Evolutionary conservation across 495 filamentous ascomycete species (phyloP).

Genomic region (Parathielavia hyrcaniae): DNA sequence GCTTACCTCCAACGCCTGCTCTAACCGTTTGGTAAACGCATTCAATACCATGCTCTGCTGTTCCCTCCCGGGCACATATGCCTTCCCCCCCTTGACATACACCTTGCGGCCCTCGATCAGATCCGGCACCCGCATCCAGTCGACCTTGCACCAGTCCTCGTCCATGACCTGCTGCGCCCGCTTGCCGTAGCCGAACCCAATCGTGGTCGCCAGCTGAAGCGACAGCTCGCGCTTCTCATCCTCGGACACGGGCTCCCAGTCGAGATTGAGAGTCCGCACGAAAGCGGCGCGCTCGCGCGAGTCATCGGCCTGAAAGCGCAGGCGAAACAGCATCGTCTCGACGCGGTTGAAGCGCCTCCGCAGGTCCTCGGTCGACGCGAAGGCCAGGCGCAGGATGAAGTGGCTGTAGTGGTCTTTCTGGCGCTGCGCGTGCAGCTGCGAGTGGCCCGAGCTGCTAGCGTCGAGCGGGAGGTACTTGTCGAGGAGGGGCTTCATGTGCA

Average conservation of each 20-base stretch:
- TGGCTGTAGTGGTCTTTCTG: constrained; percentile 97
- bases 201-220: constrained; percentile 35
- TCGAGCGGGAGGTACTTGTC: constrained; percentile 81
- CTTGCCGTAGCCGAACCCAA: constrained; percentile 21
- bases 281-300: constrained; percentile 64
- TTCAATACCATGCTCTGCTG: constrained; percentile 82
- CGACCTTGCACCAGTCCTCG: constrained; percentile 87
- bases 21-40: constrained; percentile 72
- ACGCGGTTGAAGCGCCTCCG: constrained; percentile 80
- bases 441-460: constrained; percentile 55
- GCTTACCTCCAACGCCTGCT: constrained; percentile 71
- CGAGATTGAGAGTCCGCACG: constrained; percentile 66
- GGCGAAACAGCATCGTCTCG: constrained; percentile 79
- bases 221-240: constrained; percentile 59
- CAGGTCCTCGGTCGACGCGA: constrained; percentile 83
- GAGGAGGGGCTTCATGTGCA: constrained; percentile 72
- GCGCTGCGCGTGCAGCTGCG: constrained; percentile 61
- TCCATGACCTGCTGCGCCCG: constrained; percentile 49
- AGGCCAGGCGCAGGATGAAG: constrained; percentile 93
- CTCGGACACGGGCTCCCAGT: constrained; percentile 69
- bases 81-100: constrained; percentile 71
- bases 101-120: constrained; percentile 74
- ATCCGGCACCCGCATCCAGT: constrained; percentile 89
- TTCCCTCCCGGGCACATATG: constrained; percentile 83
- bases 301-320: constrained; percentile 70